Percentiles rank a stretch among this genome's conserved stretches.
Evolutionary conservation across 2,329 filamentous ascomycete genomes (phyloP).

Genomic region (Xylaria sp.): DNA sequence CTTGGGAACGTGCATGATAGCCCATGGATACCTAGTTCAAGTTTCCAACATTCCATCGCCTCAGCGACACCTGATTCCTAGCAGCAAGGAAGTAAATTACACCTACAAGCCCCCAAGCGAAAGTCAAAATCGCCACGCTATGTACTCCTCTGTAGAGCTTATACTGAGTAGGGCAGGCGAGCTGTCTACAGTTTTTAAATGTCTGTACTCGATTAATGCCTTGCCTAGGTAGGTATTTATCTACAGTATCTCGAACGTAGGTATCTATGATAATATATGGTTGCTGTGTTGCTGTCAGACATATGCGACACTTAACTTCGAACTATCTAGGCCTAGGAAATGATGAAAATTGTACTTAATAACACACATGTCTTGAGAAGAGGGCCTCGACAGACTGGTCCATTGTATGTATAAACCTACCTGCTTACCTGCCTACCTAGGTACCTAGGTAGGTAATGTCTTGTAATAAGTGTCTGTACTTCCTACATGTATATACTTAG

Average conservation of each 20-base stretch:
- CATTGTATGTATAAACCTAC: slow-evolving; percentile 7
- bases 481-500: background rate
- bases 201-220: too few relatives aligned
- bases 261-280: background rate
- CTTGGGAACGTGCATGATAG: slow-evolving; percentile 28
- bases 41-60: slow-evolving; percentile 31
- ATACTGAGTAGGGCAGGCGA: too few relatives aligned
- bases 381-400: slow-evolving; percentile 22
- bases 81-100: slow-evolving; percentile 21
- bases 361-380: slow-evolving; percentile 29
- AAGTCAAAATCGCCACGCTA: slow-evolving; percentile 25
- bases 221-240: background rate
- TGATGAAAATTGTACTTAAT: slow-evolving; percentile 7
- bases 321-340: slow-evolving; percentile 11
- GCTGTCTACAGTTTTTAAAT: background rate
- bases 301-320: slow-evolving; percentile 23
- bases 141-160: background rate
- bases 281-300: slow-evolving; percentile 14
- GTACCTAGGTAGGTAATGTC: too few relatives aligned
- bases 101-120: slow-evolving; percentile 16
- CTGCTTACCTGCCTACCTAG: too few relatives aligned
- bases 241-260: background rate
- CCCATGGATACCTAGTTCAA: slow-evolving; percentile 18
- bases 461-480: background rate
- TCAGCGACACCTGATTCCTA: slow-evolving; percentile 10